Base-by-base conservation (phyloP, 352 stramenopile genomes). In the Phytophthora rubi region DNA sequence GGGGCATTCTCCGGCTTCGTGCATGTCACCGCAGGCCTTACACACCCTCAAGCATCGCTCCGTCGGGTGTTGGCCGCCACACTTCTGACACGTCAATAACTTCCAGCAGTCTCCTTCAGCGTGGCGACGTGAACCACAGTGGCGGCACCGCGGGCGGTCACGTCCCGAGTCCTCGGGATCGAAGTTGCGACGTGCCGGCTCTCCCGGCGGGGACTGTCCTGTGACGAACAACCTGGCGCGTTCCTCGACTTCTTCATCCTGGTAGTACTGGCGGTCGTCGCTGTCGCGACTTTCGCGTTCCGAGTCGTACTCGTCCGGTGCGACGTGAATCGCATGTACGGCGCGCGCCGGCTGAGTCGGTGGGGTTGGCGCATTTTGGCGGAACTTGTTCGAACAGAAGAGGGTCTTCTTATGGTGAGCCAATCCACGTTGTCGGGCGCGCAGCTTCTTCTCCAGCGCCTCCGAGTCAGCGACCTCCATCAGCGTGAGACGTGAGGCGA, bases 201-300 rank as follows among this genome's bases (percentile, higher is more conserved):
- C 16, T 4, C 44, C 44, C 0, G 44, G 44, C 5, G 44, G n/a
- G 4, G 44, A 0, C 23, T 26, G 23, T 3, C 23, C 23, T 3
- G 23, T 3, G 1, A 26, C 23, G 23, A 26, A 26, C 18, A 53
- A 15, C 23, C 49, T 56, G 23, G 33, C 59, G 1, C 48, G 59
- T 35, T 66, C 59, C 45, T 64, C 59, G 6, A 37, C 59, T 6
- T 53, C 59, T 5, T 49, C 49, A 42, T 66, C 49, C 33, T 59
- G 59, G 4, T 66, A 23, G 37, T 53, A 66, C 21, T 35, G 4
- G 45, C 44, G 49, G 21, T 53, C 45, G 9, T 68, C 26, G 26
- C 37, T 61, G n/a, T 61, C 32, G 8, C 21, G 18, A 10, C 28
- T 44, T 13, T 60, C 51, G 8, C 23, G n/a, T 44, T 13, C 53